Percentiles rank a stretch among this genome's conserved stretches.
These are phyloP conservation scores for Pyrus bretschneideri DNA, from an alignment of 306 rosid species.

Conservation along the genomic window DNA sequence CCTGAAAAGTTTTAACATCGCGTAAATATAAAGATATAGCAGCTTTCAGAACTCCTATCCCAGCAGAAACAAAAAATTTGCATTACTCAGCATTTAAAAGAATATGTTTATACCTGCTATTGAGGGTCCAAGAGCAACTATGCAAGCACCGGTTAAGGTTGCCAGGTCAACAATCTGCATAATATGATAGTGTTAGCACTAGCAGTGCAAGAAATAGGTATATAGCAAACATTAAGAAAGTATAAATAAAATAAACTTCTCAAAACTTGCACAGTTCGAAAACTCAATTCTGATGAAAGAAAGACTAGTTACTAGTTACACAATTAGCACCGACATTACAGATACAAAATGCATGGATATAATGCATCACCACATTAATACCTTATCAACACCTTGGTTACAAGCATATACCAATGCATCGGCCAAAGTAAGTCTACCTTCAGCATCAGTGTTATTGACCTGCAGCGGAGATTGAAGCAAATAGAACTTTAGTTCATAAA, in stretches of 20 bases:
- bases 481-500: conserved; percentile 7
- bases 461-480: conserved; percentile 28
- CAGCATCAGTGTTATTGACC: conserved; percentile 99
- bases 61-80: background rate
- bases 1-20: conserved; percentile 35
- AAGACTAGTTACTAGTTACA: background rate
- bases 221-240: background rate
- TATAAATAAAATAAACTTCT: background rate
- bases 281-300: background rate
- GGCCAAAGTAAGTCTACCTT: conserved; percentile 97
- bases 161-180: conserved; percentile 88
- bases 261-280: background rate
- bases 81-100: background rate
- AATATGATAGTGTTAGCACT: conserved; percentile 23
- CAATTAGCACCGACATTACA: background rate
- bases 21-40: background rate
- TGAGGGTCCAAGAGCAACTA: conserved; percentile 89
- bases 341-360: conserved; percentile 15
- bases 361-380: conserved; percentile 14
- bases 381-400: conserved; percentile 98
- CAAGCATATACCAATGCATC: conserved; percentile 94
- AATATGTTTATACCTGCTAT: conserved; percentile 59
- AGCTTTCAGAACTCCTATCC: background rate
- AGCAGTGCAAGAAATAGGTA: background rate
- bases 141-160: conserved; percentile 89